Conservation (phyloP, 2,329 filamentous ascomycete species). For the Trichophyton mentagrophytes region DNA sequence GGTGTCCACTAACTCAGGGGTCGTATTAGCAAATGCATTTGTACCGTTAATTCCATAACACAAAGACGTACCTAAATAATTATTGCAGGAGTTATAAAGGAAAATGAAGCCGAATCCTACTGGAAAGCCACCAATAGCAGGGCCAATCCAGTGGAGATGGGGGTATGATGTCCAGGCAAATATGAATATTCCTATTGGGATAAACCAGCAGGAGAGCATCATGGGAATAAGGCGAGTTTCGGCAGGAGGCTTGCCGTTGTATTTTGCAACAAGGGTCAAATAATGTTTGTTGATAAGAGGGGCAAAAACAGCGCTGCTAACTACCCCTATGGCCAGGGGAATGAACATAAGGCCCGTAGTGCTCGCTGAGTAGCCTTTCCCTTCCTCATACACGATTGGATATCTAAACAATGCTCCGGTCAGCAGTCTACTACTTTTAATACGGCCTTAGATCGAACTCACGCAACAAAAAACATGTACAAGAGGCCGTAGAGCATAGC, state of each 20-base stretch:
- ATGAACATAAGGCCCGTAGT: conserved; percentile 80
- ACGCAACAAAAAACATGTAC: conserved; percentile 42
- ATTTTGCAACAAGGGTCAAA: conserved; percentile 47
- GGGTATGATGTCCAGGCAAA: conserved; percentile 59
- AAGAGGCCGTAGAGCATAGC: conserved; percentile 49
- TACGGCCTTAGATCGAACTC: conserved; percentile 36
- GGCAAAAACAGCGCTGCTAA: conserved; percentile 52
- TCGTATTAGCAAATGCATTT: conserved; percentile 11
- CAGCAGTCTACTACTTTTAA: conserved; percentile 4
- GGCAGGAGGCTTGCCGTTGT: conserved; percentile 61
- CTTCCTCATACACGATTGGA: conserved; percentile 57
- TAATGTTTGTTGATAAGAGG: conserved; percentile 75
- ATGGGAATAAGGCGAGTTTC: conserved; percentile 71
- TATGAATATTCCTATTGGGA: conserved; percentile 53
- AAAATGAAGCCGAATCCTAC: conserved; percentile 76
- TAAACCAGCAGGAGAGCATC: conserved; percentile 64
- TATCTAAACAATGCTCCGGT: conserved; percentile 19
- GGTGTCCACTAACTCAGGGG: conserved; percentile 39
- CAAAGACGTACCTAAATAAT: conserved; percentile 44
- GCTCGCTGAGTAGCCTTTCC: conserved; percentile 64
- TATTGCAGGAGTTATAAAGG: conserved; percentile 66
- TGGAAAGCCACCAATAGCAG: conserved; percentile 55
- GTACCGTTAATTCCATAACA: background rate
- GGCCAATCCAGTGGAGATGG: conserved; percentile 55
- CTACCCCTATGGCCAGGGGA: conserved; percentile 62